These are phyloP conservation scores for Alternaria sp. DNA, from an alignment of 2,329 filamentous ascomycete genomes.

Conservation along the genomic window DNA sequence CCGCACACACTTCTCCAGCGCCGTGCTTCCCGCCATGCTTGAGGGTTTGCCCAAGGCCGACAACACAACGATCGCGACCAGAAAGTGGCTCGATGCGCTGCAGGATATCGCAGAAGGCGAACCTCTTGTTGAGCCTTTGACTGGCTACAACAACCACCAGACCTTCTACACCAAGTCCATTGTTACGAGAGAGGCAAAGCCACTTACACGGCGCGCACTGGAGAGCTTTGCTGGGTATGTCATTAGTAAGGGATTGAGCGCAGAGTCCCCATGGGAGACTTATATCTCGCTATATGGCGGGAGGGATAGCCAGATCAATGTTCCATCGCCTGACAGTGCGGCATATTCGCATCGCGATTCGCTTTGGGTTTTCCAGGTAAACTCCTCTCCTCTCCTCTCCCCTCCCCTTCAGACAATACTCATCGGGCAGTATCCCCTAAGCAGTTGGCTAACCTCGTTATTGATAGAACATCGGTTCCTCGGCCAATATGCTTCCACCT, in stretches of 20 bases:
- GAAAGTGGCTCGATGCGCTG: conserved; percentile 1
- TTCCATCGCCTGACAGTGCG: not conserved
- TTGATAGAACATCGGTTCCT: conserved; percentile 3
- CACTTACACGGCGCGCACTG: not conserved
- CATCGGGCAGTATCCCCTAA: not conserved
- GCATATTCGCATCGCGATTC: conserved; percentile 6
- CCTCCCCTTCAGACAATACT: not conserved
- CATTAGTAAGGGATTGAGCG: not conserved
- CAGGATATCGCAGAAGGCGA: conserved; percentile 9
- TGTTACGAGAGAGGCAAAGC: conserved; percentile 7
- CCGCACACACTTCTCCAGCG: not conserved
- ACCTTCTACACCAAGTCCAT: conserved; percentile 12
- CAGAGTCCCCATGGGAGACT: not conserved
- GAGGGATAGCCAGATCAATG: conserved; percentile 9
- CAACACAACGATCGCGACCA: not conserved
- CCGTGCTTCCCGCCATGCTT: conserved; percentile 2
- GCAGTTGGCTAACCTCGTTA: not conserved
- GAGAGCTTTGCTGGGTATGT: not conserved
- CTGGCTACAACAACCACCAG: conserved; percentile 5
- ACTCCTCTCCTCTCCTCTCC: not conserved
- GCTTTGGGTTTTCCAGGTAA: conserved; percentile 10
- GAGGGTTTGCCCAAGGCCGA: not conserved
- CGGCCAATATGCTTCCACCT: not conserved
- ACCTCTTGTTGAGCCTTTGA: conserved; percentile 5
- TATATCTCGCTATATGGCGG: conserved; percentile 7